These are phyloP conservation scores for Ceriops decandra DNA, from an alignment of 345 rosid genomes.

Conservation along the genomic window DNA sequence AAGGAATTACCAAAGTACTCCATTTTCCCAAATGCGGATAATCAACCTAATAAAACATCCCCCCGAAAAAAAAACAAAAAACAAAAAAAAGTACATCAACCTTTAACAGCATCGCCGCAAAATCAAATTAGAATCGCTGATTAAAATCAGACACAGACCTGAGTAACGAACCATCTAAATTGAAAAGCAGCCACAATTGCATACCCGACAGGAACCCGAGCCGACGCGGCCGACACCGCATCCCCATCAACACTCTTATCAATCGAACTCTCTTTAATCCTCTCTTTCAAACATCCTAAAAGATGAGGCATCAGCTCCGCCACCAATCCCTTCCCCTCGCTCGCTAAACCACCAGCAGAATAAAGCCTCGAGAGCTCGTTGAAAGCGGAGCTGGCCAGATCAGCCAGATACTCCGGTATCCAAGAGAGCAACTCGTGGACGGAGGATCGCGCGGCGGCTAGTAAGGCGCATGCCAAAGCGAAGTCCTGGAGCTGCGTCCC, in stretches of 20 bases:
- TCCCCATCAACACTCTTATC: constrained; percentile 48
- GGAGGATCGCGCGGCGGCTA: constrained; percentile 52
- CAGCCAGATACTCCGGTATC: constrained; percentile 45
- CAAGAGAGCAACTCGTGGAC: constrained; percentile 62
- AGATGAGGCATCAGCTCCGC: constrained; percentile 53
- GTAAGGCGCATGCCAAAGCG: constrained; percentile 64
- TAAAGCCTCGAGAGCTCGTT: constrained; percentile 38
- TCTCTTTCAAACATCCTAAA: constrained; percentile 53
- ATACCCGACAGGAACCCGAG: constrained; percentile 62
- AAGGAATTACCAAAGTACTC: constrained; percentile 75
- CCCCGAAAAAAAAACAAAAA: not conserved
- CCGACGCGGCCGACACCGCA: constrained; percentile 55
- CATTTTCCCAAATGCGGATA: constrained; percentile 51
- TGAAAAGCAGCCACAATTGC: constrained; percentile 69
- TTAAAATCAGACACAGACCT: constrained; percentile 38
- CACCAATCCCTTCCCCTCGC: constrained; percentile 36
- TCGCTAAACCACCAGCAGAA: constrained; percentile 3
- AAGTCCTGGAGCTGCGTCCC: constrained; percentile 40
- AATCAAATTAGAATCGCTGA: not conserved
- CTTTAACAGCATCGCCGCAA: not conserved
- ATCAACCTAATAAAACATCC: constrained; percentile 44
- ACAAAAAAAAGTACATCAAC: not conserved
- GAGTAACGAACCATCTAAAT: constrained; percentile 80
- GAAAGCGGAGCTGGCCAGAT: constrained; percentile 36
- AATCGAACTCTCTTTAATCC: constrained; percentile 60